phyloP scores from a whole-genome alignment of 2,329 filamentous ascomycete genomes.

The Exophiala bonariae region DNA sequence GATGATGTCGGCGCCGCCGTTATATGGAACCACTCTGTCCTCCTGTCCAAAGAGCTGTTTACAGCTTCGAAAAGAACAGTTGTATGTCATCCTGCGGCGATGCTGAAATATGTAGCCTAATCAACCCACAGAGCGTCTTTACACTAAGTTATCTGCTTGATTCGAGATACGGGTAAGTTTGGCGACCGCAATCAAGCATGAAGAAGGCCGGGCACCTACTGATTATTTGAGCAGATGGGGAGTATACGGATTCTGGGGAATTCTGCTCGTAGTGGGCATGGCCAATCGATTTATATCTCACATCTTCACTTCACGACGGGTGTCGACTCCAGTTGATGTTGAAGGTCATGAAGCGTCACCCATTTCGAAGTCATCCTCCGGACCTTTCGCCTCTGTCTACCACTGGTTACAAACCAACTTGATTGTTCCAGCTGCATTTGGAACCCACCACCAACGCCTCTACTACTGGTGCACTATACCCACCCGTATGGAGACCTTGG shows the following conservation, averaged over 20 bases:
- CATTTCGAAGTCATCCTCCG: not conserved
- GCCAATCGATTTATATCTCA: slow-evolving; percentile 30
- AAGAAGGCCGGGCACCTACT: not conserved
- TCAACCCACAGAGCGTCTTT: not conserved
- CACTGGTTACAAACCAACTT: slow-evolving; percentile 40
- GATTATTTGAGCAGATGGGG: slow-evolving; percentile 25
- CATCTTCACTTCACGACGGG: slow-evolving; percentile 18
- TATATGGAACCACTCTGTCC: slow-evolving; percentile 28
- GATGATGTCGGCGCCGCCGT: slow-evolving; percentile 27
- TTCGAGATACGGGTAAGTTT: slow-evolving; percentile 36
- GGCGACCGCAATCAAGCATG: not conserved
- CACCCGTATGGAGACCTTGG: slow-evolving; percentile 47
- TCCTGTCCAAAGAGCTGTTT: slow-evolving; percentile 28
- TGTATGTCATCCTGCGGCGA: no score
- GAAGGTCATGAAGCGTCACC: slow-evolving; percentile 8
- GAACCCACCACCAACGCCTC: slow-evolving; percentile 41
- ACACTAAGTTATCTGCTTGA: not conserved
- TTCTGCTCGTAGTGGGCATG: slow-evolving; percentile 36
- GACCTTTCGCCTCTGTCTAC: slow-evolving; percentile 13
- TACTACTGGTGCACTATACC: slow-evolving; percentile 49
- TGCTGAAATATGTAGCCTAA: no score
- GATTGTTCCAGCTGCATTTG: slow-evolving; percentile 44
- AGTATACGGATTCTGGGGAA: slow-evolving; percentile 42
- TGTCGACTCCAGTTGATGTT: slow-evolving; percentile 7
- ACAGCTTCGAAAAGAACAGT: no score